Evolutionary conservation across 192 early-diverging fungal genomes (phyloP).

Genomic region (Podila horticola): DNA sequence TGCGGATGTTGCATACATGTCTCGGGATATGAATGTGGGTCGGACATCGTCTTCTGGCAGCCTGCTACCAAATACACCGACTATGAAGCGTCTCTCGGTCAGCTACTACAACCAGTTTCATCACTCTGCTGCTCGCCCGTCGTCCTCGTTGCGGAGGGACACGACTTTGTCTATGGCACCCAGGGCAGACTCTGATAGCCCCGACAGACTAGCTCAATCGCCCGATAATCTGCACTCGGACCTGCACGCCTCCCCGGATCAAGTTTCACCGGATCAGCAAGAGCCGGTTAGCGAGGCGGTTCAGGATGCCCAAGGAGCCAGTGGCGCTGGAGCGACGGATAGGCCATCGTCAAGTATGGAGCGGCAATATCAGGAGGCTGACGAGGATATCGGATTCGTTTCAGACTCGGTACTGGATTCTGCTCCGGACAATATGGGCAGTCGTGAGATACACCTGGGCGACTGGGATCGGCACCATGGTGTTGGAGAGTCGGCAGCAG

Average conservation of each 20-base stretch:
- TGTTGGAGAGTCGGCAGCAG: not conserved
- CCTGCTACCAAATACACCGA: conserved; percentile 13
- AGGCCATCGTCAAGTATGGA: not conserved
- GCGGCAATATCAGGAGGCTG: not conserved
- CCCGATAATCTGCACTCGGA: not conserved
- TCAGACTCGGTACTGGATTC: conserved; percentile 40
- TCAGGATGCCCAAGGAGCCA: not conserved
- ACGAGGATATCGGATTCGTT: conserved; percentile 34
- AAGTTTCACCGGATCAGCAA: not conserved
- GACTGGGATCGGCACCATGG: conserved; percentile 26
- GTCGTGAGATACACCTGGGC: not conserved
- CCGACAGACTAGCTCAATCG: not conserved
- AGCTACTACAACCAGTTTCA: conserved; percentile 16
- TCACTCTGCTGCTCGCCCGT: not conserved
- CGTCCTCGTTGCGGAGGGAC: conserved; percentile 33
- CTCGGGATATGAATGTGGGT: conserved; percentile 45
- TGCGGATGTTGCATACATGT: conserved; percentile 50
- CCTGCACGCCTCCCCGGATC: not conserved
- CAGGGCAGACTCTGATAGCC: conserved; percentile 6
- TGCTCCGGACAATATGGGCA: conserved; percentile 7
- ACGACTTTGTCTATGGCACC: conserved; percentile 11
- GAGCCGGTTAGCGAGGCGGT: not conserved
- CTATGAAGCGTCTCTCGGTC: conserved; percentile 14
- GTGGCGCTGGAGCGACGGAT: not conserved
- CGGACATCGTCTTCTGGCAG: conserved; percentile 9